Conservation (phyloP, 257 asterid genomes). For the Gynochthodes officinalis region DNA sequence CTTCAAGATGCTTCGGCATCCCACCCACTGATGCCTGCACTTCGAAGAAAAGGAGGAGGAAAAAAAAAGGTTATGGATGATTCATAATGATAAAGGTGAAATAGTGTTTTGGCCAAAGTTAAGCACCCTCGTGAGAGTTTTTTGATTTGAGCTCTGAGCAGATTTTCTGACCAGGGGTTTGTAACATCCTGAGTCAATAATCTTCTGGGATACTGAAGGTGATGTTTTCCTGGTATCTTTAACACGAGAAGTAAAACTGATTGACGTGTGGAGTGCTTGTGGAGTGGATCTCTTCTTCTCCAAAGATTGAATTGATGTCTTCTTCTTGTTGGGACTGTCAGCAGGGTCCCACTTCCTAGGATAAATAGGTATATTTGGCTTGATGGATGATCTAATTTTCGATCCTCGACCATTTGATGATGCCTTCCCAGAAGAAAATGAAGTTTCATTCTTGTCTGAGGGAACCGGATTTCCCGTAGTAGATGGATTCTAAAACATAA, state of each 20-base stretch:
- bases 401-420: slow-evolving; percentile 18
- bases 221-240: slow-evolving; percentile 29
- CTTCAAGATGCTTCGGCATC: slow-evolving; percentile 29
- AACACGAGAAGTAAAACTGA: slow-evolving; percentile 33
- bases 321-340: slow-evolving; percentile 31
- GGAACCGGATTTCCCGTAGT: slow-evolving; percentile 19
- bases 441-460: slow-evolving; percentile 26
- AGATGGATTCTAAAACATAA: slow-evolving; percentile 39
- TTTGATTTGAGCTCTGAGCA: slow-evolving; percentile 37
- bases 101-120: slow-evolving; percentile 8
- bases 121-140: slow-evolving; percentile 46
- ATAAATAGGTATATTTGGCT: slow-evolving; percentile 27
- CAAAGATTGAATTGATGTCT: slow-evolving; percentile 23
- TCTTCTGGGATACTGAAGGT: slow-evolving; percentile 43
- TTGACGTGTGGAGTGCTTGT: slow-evolving; percentile 62
- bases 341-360: slow-evolving; percentile 28
- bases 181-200: slow-evolving; percentile 31
- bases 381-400: slow-evolving; percentile 31
- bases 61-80: neutral
- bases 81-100: slow-evolving; percentile 4
- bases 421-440: slow-evolving; percentile 27
- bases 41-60: slow-evolving; percentile 4
- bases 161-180: slow-evolving; percentile 45
- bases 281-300: slow-evolving; percentile 40
- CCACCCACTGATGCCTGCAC: slow-evolving; percentile 47